Evolutionary conservation across 106 monocot species (phyloP).

Genomic region (Ottelia alismoides): DNA sequence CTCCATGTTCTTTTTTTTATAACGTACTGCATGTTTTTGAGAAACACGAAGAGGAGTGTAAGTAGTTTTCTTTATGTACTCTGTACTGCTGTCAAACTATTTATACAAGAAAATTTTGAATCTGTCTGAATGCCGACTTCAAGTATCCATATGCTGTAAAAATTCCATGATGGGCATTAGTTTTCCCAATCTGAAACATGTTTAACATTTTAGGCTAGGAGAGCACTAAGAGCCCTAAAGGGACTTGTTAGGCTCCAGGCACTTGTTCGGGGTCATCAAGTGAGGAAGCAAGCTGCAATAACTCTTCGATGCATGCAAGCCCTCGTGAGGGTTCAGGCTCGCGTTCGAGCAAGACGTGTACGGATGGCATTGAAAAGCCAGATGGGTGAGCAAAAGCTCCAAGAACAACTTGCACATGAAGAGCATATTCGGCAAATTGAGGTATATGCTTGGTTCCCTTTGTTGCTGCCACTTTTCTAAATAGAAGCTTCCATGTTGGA

Average conservation of each 20-base stretch:
- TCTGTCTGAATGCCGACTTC: too few species aligned
- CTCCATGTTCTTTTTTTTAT: background rate
- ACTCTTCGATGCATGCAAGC: constrained; percentile 89
- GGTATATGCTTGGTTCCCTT: too few species aligned
- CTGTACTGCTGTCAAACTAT: too few species aligned
- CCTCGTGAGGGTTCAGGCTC: constrained; percentile 76
- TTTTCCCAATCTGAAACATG: too few species aligned
- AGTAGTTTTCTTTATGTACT: too few species aligned
- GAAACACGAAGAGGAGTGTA: too few species aligned
- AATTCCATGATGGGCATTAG: too few species aligned
- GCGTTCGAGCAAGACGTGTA: constrained; percentile 74
- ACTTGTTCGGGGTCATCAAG: constrained; percentile 79
- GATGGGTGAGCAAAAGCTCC: constrained; percentile 38
- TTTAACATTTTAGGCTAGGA: constrained; percentile 55
- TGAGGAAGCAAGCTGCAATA: constrained; percentile 79
- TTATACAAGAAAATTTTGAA: too few species aligned
- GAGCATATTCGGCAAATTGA: constrained; percentile 53
- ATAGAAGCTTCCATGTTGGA: too few species aligned
- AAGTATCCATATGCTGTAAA: too few species aligned
- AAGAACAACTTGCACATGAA: constrained; percentile 31
- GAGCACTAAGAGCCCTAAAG: constrained; percentile 74
- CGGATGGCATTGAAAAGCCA: constrained; percentile 70
- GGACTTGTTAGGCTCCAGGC: constrained; percentile 89
- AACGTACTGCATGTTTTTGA: too few species aligned
- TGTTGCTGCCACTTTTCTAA: too few species aligned